Evolutionary conservation across 2,329 filamentous ascomycete species (phyloP).

Genomic region (Blastomyces parvus): DNA sequence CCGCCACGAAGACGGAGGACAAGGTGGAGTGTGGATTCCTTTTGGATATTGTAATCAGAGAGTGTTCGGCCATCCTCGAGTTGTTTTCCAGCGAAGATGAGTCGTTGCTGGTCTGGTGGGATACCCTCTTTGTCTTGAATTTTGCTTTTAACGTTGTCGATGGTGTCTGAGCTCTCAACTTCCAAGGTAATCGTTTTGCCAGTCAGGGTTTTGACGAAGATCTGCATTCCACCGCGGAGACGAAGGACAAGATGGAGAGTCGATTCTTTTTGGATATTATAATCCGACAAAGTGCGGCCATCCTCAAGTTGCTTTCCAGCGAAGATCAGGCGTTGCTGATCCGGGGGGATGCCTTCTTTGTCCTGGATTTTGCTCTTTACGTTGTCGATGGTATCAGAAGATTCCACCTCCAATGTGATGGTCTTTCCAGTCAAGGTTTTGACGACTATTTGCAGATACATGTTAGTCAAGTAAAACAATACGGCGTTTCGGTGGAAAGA

Average conservation of each 20-base stretch:
- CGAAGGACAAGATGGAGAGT: slow-evolving; percentile 79
- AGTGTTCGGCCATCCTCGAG: slow-evolving; percentile 84
- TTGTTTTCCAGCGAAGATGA: no score
- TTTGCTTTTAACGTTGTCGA: slow-evolving; percentile 90
- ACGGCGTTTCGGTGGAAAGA: no score
- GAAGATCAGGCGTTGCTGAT: slow-evolving; percentile 94
- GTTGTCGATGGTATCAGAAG: slow-evolving; percentile 85
- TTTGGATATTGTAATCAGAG: slow-evolving; percentile 94
- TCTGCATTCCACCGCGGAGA: slow-evolving; percentile 68
- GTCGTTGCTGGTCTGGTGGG: slow-evolving; percentile 84
- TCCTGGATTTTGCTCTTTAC: slow-evolving; percentile 97
- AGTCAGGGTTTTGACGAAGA: slow-evolving; percentile 50
- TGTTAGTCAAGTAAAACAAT: slow-evolving; percentile 8
- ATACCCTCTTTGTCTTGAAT: slow-evolving; percentile 78
- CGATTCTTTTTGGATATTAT: slow-evolving; percentile 92
- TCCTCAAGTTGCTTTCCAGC: slow-evolving; percentile 93
- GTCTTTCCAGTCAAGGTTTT: slow-evolving; percentile 55
- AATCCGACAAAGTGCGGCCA: slow-evolving; percentile 78
- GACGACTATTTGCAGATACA: slow-evolving; percentile 35
- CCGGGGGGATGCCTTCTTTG: slow-evolving; percentile 92
- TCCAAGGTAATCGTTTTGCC: slow-evolving; percentile 93
- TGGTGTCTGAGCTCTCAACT: slow-evolving; percentile 80
- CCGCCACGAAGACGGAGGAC: slow-evolving; percentile 74
- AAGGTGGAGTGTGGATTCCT: slow-evolving; percentile 72
- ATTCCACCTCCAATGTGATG: slow-evolving; percentile 58